Percentiles rank a stretch among this genome's conserved stretches.
Conservation (phyloP, 2,329 filamentous ascomycete genomes). For the Botrytis fabae region DNA sequence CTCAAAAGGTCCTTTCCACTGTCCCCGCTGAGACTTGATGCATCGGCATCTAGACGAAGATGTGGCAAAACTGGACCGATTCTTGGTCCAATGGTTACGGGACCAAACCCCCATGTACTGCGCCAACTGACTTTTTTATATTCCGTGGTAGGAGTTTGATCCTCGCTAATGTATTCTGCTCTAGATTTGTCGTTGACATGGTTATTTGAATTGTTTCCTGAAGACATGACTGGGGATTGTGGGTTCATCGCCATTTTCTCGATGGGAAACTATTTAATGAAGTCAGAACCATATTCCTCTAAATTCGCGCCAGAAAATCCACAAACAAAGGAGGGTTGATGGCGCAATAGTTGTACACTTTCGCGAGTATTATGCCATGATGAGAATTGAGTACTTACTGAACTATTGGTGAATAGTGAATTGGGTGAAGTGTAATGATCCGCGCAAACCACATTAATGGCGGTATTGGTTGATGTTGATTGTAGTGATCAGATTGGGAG, state of each 20-base stretch:
- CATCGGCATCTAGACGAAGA: conserved; percentile 35
- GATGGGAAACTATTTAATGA: conserved; percentile 8
- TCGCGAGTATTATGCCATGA: conserved; percentile 8
- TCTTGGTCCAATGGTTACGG: conserved; percentile 30
- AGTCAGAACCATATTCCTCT: background rate
- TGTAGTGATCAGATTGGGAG: background rate
- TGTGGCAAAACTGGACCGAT: conserved; percentile 40
- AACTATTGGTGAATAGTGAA: conserved; percentile 23
- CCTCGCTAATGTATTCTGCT: background rate
- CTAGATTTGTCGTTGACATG: conserved; percentile 6
- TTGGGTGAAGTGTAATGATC: background rate
- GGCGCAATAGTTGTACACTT: conserved; percentile 4
- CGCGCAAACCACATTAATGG: conserved; percentile 20
- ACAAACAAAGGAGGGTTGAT: background rate
- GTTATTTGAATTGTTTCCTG: conserved; percentile 5
- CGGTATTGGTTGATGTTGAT: background rate
- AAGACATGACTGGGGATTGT: conserved; percentile 1
- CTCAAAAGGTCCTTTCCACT: conserved; percentile 42
- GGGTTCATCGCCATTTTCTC: conserved; percentile 21
- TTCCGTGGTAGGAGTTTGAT: background rate
- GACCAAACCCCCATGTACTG: conserved; percentile 18
- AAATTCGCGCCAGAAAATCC: background rate
- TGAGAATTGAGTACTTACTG: conserved; percentile 14
- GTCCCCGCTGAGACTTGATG: conserved; percentile 26
- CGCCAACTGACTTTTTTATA: conserved; percentile 16